Conservation (phyloP, 2,329 filamentous ascomycete genomes). For the Pezicula rhizophila region DNA sequence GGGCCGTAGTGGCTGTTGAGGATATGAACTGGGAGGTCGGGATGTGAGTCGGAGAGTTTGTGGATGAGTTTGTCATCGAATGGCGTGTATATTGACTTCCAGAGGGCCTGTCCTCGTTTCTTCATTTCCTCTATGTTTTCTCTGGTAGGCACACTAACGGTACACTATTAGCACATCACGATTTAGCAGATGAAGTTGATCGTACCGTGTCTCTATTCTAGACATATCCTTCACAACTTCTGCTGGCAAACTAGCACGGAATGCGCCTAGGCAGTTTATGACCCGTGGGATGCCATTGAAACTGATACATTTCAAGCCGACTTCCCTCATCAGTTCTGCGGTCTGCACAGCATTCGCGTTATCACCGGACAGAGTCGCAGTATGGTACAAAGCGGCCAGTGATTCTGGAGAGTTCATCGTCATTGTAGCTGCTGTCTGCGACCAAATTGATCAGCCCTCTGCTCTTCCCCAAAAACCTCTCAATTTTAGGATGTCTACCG, state of each 20-base stretch:
- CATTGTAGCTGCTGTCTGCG: slow-evolving; percentile 71
- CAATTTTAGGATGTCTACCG: slow-evolving; percentile 36
- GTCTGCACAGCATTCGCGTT: slow-evolving; percentile 18
- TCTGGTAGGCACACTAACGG: slow-evolving; percentile 11
- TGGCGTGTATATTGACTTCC: slow-evolving; percentile 72
- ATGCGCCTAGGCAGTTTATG: slow-evolving; percentile 75
- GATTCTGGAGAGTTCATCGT: slow-evolving; percentile 82
- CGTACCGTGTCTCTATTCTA: slow-evolving; percentile 43
- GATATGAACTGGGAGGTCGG: slow-evolving; percentile 77
- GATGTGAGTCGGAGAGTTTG: slow-evolving; percentile 70
- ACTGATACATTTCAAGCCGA: slow-evolving; percentile 71
- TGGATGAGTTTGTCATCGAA: slow-evolving; percentile 65
- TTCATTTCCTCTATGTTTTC: slow-evolving; percentile 49
- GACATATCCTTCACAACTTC: slow-evolving; percentile 48
- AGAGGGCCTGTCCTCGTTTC: slow-evolving; percentile 57
- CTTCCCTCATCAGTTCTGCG: slow-evolving; percentile 69
- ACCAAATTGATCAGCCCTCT: slow-evolving; percentile 5
- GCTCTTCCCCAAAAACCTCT: background rate
- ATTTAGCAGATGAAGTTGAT: background rate
- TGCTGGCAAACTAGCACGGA: slow-evolving; percentile 55
- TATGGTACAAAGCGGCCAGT: slow-evolving; percentile 47
- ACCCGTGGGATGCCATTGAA: slow-evolving; percentile 72
- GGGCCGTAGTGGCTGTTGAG: slow-evolving; percentile 68
- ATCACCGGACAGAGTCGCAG: slow-evolving; percentile 14
- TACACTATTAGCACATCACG: background rate